These are phyloP conservation scores for Sclerotinia subarctica DNA, from an alignment of 2,329 filamentous ascomycete species.

Conservation along the genomic window DNA sequence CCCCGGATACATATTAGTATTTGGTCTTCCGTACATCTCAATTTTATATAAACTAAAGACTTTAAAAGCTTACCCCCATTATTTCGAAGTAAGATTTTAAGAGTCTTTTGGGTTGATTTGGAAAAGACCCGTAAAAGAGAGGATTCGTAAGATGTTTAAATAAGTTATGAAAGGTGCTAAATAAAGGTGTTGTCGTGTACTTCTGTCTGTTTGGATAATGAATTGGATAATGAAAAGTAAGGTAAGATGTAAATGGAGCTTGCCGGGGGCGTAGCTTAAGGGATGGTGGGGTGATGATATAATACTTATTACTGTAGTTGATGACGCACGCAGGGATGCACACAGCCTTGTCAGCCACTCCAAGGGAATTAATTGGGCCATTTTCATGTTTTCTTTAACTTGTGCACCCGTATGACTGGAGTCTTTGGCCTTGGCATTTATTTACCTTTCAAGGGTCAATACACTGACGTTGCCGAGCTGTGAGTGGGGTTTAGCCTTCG, in stretches of 20 bases:
- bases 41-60: not conserved
- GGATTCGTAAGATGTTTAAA: not conserved
- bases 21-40: slow-evolving; percentile 16
- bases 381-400: not conserved
- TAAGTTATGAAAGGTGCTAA: not conserved
- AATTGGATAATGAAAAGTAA: not conserved
- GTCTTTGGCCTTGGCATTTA: not conserved
- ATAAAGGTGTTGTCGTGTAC: not conserved
- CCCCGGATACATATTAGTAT: slow-evolving; percentile 17
- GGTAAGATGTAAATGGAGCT: not conserved
- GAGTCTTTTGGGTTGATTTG: not conserved
- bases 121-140: no score
- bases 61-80: slow-evolving; percentile 23
- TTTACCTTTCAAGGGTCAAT: not conserved
- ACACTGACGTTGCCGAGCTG: slow-evolving; percentile 7
- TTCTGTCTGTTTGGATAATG: not conserved
- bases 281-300: slow-evolving; percentile 16
- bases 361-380: not conserved
- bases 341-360: slow-evolving; percentile 2
- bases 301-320: not conserved
- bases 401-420: not conserved
- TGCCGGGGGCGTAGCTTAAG: slow-evolving; percentile 1
- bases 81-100: slow-evolving; percentile 16
- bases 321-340: slow-evolving; percentile 15
- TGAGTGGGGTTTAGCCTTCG: not conserved